phyloP scores from a whole-genome alignment of 2,329 filamentous ascomycete genomes.

The Penicillium palitans region DNA sequence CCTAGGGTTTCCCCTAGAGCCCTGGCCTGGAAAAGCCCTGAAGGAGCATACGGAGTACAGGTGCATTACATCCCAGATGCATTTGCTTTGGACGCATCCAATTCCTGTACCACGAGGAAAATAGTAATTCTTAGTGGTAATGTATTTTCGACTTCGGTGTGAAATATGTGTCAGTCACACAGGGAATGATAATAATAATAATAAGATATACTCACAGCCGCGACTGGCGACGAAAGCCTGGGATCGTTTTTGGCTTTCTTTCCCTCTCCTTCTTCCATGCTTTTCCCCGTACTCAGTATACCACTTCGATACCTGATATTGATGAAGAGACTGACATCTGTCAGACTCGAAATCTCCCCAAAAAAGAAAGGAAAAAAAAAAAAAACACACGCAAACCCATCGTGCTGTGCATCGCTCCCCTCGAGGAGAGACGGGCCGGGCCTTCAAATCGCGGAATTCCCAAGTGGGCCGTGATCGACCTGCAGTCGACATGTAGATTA shows the following conservation, averaged over 20 bases:
- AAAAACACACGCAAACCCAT: constrained; percentile 11
- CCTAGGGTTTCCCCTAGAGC: too few species aligned
- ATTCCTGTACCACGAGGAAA: constrained; percentile 14
- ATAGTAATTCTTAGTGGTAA: constrained; percentile 12
- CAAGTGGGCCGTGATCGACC: constrained; percentile 26
- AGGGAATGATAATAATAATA: background rate
- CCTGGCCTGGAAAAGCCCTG: background rate
- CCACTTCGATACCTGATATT: background rate
- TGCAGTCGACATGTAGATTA: constrained; percentile 23
- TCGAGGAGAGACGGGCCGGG: constrained; percentile 30
- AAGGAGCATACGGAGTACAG: background rate
- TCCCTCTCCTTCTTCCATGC: background rate
- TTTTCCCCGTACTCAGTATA: background rate
- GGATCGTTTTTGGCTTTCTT: background rate
- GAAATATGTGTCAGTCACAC: constrained; percentile 11
- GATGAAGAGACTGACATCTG: constrained; percentile 10
- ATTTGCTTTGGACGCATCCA: constrained; percentile 13
- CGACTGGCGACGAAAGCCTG: constrained; percentile 24
- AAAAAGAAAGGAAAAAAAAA: constrained; percentile 9
- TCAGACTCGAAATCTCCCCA: constrained; percentile 4
- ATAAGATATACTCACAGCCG: constrained; percentile 18
- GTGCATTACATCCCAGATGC: constrained; percentile 12
- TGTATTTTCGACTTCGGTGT: constrained; percentile 14
- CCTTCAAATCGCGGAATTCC: constrained; percentile 24
- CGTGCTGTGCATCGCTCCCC: constrained; percentile 14